These are phyloP conservation scores for Styphnolobium japonicum DNA, from an alignment of 306 rosid genomes.

Conservation along the genomic window DNA sequence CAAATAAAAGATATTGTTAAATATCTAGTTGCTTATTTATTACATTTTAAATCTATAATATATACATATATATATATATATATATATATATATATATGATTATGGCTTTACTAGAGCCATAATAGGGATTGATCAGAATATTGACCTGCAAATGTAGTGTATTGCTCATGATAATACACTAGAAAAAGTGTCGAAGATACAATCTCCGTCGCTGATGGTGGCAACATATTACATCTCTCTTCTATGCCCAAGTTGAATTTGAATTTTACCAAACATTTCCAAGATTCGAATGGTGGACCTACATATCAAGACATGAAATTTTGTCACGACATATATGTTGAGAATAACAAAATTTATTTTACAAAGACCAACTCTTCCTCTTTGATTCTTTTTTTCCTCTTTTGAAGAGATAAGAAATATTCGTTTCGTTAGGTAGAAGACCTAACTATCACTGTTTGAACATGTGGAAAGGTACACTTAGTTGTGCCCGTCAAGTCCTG, in stretches of 20 bases:
- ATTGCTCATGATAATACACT: constrained; percentile 5
- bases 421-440: constrained; percentile 35
- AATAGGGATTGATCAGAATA: constrained; percentile 10
- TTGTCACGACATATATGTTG: neutral
- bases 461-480: constrained; percentile 34
- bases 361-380: neutral
- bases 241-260: constrained; percentile 12
- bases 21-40: too few species aligned
- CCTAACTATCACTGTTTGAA: constrained; percentile 38
- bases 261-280: constrained; percentile 20
- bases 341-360: neutral
- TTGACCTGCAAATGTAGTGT: neutral
- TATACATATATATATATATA: too few species aligned
- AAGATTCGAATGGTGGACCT: constrained; percentile 32
- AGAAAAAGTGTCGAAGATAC: constrained; percentile 7
- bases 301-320: neutral
- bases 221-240: constrained; percentile 27
- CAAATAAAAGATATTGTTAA: too few species aligned
- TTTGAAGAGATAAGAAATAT: constrained; percentile 2
- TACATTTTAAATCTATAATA: too few species aligned
- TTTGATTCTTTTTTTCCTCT: neutral
- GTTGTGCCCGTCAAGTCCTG: constrained; percentile 25
- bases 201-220: constrained; percentile 26
- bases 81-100: too few species aligned
- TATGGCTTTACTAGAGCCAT: constrained; percentile 22